Conservation (phyloP, 495 filamentous ascomycete species). For the Talaromyces liani region DNA sequence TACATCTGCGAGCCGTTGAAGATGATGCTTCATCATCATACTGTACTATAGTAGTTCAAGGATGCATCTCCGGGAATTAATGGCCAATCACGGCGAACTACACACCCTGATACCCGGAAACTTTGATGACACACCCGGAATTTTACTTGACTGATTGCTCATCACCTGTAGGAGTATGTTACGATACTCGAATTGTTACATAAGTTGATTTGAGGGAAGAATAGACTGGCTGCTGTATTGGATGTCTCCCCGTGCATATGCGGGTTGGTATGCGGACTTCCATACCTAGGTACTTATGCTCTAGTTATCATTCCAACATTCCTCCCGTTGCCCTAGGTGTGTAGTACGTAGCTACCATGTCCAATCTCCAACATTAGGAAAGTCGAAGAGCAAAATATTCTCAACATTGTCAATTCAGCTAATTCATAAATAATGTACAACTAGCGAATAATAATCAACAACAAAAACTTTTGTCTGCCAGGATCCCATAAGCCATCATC, state of each 20-base stretch:
- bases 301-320: background rate
- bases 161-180: too few species aligned
- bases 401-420: background rate
- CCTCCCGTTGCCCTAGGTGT: background rate
- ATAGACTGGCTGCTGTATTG: background rate
- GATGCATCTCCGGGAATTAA: background rate
- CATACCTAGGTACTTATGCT: background rate
- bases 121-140: background rate
- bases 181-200: too few species aligned
- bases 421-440: background rate
- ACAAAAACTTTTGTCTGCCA: background rate
- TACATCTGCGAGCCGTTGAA: background rate
- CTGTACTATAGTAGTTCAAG: too few species aligned
- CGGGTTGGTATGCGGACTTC: background rate
- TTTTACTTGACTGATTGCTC: too few species aligned
- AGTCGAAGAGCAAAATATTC: background rate
- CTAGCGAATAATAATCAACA: background rate
- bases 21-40: background rate
- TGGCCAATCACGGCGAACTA: background rate
- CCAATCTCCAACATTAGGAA: background rate
- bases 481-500: conserved; percentile 4
- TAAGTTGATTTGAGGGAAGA: too few species aligned
- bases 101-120: background rate
- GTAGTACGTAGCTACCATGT: too few species aligned
- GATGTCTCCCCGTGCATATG: background rate